These are phyloP conservation scores for Aspergillus novoparasiticus DNA, from an alignment of 2,329 filamentous ascomycete genomes.

Conservation along the genomic window DNA sequence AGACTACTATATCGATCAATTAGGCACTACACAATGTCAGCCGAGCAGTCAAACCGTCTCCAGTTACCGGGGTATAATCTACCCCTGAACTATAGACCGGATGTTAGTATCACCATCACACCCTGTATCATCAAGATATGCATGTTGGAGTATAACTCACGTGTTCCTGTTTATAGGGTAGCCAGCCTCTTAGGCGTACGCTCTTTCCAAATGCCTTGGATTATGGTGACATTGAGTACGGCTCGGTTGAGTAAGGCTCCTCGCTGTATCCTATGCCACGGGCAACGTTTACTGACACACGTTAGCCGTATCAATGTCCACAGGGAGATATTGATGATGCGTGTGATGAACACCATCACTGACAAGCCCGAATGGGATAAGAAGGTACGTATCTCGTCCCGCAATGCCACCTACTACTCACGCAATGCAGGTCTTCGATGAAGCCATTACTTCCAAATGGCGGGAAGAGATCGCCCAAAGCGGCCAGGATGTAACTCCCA, in stretches of 20 bases:
- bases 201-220: slow-evolving; percentile 8
- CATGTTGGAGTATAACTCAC: neutral
- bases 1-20: neutral
- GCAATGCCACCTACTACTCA: slow-evolving; percentile 32
- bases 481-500: slow-evolving; percentile 30
- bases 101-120: neutral
- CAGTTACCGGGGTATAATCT: neutral
- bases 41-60: too few relatives aligned
- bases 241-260: neutral
- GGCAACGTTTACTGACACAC: neutral
- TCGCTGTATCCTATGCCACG: too few relatives aligned
- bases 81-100: neutral
- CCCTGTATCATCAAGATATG: neutral
- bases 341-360: slow-evolving; percentile 45
- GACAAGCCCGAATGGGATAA: slow-evolving; percentile 47
- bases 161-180: neutral
- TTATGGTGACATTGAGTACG: neutral
- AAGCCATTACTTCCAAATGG: slow-evolving; percentile 39
- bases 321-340: slow-evolving; percentile 46
- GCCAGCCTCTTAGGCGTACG: too few relatives aligned
- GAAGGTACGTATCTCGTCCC: slow-evolving; percentile 43
- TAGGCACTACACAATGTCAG: neutral
- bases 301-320: slow-evolving; percentile 20
- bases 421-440: slow-evolving; percentile 32
- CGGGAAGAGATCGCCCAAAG: slow-evolving; percentile 25